Conservation (phyloP, 1,284 basidiomycete genomes). For the Austropuccinia psidii region DNA sequence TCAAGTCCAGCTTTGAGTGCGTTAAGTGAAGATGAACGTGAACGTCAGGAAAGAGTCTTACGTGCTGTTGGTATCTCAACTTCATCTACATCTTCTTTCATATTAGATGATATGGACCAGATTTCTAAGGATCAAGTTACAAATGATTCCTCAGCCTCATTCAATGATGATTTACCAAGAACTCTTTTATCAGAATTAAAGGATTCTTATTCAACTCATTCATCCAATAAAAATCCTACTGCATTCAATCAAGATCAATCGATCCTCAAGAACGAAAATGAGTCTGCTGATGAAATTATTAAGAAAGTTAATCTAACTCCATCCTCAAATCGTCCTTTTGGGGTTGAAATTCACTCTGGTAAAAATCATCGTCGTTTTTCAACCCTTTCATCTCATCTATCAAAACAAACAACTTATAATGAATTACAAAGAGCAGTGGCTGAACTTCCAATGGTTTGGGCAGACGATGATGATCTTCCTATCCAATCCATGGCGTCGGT, state of each 20-base stretch:
- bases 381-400: too few species aligned
- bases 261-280: too few species aligned
- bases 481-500: background rate
- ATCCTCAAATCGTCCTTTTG: too few species aligned
- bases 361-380: too few species aligned
- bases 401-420: constrained; percentile 13
- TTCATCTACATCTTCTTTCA: background rate
- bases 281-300: too few species aligned
- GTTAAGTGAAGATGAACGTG: background rate
- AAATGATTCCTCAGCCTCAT: background rate
- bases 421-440: constrained; percentile 32
- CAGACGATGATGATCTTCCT: constrained; percentile 14
- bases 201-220: too few species aligned
- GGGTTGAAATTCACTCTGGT: too few species aligned
- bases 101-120: background rate
- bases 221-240: too few species aligned
- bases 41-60: background rate
- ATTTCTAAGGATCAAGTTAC: background rate
- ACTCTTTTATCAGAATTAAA: constrained; percentile 11
- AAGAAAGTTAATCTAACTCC: too few species aligned
- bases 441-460: constrained; percentile 24
- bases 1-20: background rate
- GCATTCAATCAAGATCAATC: too few species aligned
- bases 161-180: too few species aligned
- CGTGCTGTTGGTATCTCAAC: background rate